Percentiles rank a stretch among this genome's conserved stretches.
These are phyloP conservation scores for Exserohilum turcica DNA, from an alignment of 2,329 filamentous ascomycete species.

Conservation along the genomic window DNA sequence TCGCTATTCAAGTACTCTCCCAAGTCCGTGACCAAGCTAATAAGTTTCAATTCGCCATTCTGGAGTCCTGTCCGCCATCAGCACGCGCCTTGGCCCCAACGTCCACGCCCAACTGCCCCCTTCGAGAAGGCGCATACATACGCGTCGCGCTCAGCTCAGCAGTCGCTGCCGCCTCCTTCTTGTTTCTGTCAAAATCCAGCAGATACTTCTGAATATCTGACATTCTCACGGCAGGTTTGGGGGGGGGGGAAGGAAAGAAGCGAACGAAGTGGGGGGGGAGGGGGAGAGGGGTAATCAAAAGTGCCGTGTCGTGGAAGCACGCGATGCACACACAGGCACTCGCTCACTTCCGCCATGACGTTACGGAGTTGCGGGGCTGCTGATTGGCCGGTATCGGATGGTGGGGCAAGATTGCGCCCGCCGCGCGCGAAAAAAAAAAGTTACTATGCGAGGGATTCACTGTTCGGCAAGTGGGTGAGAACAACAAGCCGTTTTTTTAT, in stretches of 20 bases:
- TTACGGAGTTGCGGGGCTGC: conserved; percentile 20
- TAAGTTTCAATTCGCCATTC: conserved; percentile 63
- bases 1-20: conserved; percentile 72
- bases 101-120: conserved; percentile 11
- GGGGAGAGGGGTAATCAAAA: not conserved
- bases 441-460: conserved; percentile 5
- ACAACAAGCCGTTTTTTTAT: too few species aligned
- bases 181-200: conserved; percentile 56
- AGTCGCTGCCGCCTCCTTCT: conserved; percentile 52
- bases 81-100: conserved; percentile 13
- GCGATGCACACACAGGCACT: not conserved
- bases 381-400: conserved; percentile 29
- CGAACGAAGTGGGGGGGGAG: not conserved
- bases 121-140: conserved; percentile 27
- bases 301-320: not conserved
- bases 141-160: conserved; percentile 51
- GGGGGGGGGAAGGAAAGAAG: not conserved
- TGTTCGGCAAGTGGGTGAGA: conserved; percentile 3
- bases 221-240: conserved; percentile 46
- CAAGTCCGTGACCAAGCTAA: conserved; percentile 66
- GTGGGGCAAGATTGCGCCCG: conserved; percentile 17
- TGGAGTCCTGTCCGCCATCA: conserved; percentile 58
- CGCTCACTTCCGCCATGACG: conserved; percentile 21
- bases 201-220: conserved; percentile 60
- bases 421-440: conserved; percentile 15